phyloP scores from a whole-genome alignment of 345 rosid genomes.

The Populus davidiana region DNA sequence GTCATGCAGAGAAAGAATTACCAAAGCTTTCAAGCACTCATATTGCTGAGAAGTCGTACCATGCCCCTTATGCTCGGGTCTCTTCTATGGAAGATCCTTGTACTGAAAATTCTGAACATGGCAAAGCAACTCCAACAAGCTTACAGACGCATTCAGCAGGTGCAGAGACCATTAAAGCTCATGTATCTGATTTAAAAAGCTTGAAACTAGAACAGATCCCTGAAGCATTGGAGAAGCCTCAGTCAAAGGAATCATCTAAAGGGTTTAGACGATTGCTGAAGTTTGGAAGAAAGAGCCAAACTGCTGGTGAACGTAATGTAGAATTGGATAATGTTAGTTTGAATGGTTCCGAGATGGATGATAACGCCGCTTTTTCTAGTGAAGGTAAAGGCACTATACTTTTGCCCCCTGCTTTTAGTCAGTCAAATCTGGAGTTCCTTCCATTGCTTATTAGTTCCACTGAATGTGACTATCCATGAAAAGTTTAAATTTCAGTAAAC shows the following conservation, averaged over 20 bases:
- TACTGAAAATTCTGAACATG: constrained; percentile 48
- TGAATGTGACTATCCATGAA: background rate
- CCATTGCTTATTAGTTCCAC: background rate
- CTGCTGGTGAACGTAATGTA: constrained; percentile 39
- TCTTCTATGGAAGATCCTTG: constrained; percentile 76
- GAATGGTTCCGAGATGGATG: constrained; percentile 31
- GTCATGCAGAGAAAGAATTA: constrained; percentile 37
- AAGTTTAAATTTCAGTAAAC: background rate
- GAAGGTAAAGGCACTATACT: constrained; percentile 27
- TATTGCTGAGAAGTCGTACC: constrained; percentile 50
- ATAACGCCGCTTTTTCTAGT: constrained; percentile 28
- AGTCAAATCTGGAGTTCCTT: background rate
- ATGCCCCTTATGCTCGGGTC: constrained; percentile 69
- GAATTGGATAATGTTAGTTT: constrained; percentile 31
- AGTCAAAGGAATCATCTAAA: constrained; percentile 59
- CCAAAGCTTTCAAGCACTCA: constrained; percentile 36
- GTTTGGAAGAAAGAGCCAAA: constrained; percentile 67
- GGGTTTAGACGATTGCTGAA: constrained; percentile 68
- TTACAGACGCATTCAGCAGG: constrained; percentile 27
- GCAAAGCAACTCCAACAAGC: constrained; percentile 51
- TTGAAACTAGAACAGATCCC: constrained; percentile 54
- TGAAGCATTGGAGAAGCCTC: constrained; percentile 56
- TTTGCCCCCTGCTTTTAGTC: constrained; percentile 5
- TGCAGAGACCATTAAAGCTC: constrained; percentile 43
- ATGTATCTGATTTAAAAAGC: constrained; percentile 36